These are phyloP conservation scores for Claviceps fusiformis DNA, from an alignment of 2,329 filamentous ascomycete species.

Conservation along the genomic window DNA sequence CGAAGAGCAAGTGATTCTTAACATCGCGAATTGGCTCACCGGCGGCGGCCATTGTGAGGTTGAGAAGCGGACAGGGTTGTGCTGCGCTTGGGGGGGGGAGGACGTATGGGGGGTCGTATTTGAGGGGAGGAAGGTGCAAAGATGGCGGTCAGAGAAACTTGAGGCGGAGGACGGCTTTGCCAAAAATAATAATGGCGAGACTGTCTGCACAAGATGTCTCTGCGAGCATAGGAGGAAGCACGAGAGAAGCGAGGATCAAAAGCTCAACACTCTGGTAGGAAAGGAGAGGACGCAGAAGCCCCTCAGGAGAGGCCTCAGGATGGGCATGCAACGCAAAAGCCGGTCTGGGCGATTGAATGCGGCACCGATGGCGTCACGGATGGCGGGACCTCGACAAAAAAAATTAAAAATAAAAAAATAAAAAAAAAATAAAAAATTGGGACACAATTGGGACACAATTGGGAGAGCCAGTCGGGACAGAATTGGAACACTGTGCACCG, in stretches of 20 bases:
- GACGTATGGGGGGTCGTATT: no score
- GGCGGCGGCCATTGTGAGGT: slow-evolving; percentile 30
- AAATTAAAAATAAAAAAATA: no score
- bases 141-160: neutral
- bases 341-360: slow-evolving; percentile 3
- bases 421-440: no score
- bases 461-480: no score
- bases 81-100: neutral
- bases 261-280: neutral
- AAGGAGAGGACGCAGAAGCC: neutral
- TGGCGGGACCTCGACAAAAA: slow-evolving; percentile 1
- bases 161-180: neutral
- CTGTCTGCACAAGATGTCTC: neutral
- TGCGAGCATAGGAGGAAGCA: neutral
- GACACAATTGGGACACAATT: no score
- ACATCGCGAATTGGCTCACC: slow-evolving; percentile 52
- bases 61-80: neutral
- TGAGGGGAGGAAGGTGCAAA: neutral
- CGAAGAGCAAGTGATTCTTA: slow-evolving; percentile 91
- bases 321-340: neutral
- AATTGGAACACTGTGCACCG: no score
- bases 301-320: neutral
- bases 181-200: neutral
- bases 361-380: slow-evolving; percentile 5
- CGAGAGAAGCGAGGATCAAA: neutral